Base-by-base conservation (phyloP, 148 eudicot species). In the Nepenthes mirabilis region DNA sequence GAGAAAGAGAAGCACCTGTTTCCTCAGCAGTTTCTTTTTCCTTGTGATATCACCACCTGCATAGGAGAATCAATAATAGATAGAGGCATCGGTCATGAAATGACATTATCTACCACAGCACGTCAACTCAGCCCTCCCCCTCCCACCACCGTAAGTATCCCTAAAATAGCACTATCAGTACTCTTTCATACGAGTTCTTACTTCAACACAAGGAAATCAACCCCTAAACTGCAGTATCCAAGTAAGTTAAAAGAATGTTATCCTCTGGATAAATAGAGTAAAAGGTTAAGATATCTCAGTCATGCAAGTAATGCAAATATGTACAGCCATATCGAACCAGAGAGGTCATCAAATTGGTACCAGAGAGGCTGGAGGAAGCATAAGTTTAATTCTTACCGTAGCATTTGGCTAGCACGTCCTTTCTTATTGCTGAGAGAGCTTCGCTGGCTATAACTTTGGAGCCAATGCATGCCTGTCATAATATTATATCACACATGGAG, bases 361-460 rank as follows among this genome's bases (percentile, higher is more conserved):
- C 23, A 23, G 23, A 23, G 23, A 23, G 23, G 45, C 45, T 40
- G 45, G 45, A 40, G 4, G 8, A 40, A 3, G 45, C 23, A 8
- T 8, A 40, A 40, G 45, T 40, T 40, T 40, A 8, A 3, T 40
- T 4, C 88, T 67, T 75, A 91, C 98, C 98, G 61, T 91, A 91
- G 73, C 98, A 91, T 85, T 91, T 91, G 48, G 98, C 86, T 23
- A 85, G 82, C 70, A 91, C 98, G 72, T 91, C 98, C 71, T 91
- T 91, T 74, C 94, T 85, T 51, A 91, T 83, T 33, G 98, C 98
- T 35, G 98, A 83, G 61, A 91, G 70, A 65, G 96, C 79, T 83
- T 91, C 98, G 74, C 98, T 91, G 43, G 98, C 98, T 40, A 91
- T 91, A 62, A 91, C 96, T 71, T 91, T 91, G 40, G 98, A 43